Conservation (phyloP, 1,284 basidiomycete genomes). For the Marasmius sp. region DNA sequence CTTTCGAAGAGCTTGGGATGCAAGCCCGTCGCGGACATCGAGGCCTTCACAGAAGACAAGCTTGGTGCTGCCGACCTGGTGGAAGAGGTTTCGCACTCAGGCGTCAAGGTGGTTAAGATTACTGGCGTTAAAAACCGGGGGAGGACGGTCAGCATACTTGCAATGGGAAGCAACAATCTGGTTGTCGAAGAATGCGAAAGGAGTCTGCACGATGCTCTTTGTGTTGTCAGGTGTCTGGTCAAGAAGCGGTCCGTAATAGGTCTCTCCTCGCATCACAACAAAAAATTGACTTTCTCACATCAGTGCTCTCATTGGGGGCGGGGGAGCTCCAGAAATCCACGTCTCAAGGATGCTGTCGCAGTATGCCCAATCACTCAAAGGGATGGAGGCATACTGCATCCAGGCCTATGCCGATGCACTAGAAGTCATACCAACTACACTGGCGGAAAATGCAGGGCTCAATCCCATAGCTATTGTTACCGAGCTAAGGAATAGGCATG, state of each 20-base stretch:
- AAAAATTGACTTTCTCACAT: conserved; percentile 13
- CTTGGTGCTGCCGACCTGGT: conserved; percentile 95
- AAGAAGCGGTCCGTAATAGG: conserved; percentile 82
- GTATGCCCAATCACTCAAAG: conserved; percentile 91
- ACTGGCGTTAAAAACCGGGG: conserved; percentile 96
- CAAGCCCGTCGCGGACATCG: conserved; percentile 97
- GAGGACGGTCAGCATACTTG: conserved; percentile 93
- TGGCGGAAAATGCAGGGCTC: conserved; percentile 97
- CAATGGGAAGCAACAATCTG: conserved; percentile 91
- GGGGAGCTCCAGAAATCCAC: conserved; percentile 98
- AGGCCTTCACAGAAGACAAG: conserved; percentile 98
- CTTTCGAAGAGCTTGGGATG: conserved; percentile 92
- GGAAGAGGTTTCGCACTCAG: conserved; percentile 86
- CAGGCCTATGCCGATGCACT: conserved; percentile 97
- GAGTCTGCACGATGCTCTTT: conserved; percentile 96
- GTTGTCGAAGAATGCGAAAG: conserved; percentile 98
- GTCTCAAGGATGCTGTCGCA: conserved; percentile 93
- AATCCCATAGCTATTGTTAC: conserved; percentile 99
- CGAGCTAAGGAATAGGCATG: conserved; percentile 95
- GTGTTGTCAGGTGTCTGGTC: conserved; percentile 96
- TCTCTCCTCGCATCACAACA: not conserved
- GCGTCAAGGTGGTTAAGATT: conserved; percentile 92
- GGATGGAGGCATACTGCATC: conserved; percentile 99
- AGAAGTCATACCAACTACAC: conserved; percentile 96
- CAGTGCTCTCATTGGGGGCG: conserved; percentile 94